phyloP scores from a whole-genome alignment of 148 eudicot genomes.

The Silene conica region DNA sequence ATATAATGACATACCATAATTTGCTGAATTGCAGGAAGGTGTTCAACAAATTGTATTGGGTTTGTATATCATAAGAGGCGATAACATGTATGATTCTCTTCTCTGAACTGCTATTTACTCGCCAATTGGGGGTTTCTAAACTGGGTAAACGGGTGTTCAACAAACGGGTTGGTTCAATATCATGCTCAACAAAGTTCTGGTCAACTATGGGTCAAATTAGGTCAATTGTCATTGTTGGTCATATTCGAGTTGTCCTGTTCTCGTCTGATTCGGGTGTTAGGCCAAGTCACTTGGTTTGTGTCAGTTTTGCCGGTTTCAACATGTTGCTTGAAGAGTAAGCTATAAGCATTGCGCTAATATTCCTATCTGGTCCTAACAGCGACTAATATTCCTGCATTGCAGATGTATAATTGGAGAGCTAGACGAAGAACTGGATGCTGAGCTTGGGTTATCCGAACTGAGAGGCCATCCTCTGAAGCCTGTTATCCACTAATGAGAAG shows the following conservation, averaged over 20 bases:
- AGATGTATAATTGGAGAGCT: constrained; percentile 88
- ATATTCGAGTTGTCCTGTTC: background rate
- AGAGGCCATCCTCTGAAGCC: constrained; percentile 85
- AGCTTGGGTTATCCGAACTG: constrained; percentile 57
- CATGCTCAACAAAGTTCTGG: too few species aligned
- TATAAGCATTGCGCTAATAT: background rate
- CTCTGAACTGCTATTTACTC: background rate
- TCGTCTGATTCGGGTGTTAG: background rate
- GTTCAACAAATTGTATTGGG: constrained; percentile 90
- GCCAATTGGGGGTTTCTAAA: background rate
- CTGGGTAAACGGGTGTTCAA: background rate
- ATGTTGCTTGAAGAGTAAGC: background rate
- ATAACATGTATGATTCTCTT: constrained; percentile 56
- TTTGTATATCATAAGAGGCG: constrained; percentile 93
- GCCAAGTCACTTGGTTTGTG: background rate
- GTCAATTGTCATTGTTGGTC: background rate
- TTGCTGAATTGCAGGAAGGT: too few species aligned
- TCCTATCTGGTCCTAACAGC: background rate
- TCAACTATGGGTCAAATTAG: background rate
- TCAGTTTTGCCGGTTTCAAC: background rate
- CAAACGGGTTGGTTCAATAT: background rate
- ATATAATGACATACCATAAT: constrained; percentile 11
- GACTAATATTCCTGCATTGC: constrained; percentile 14
- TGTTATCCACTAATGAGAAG: constrained; percentile 52
- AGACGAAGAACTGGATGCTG: constrained; percentile 83